Evolutionary conservation across 345 rosid genomes (phyloP).

Genomic region (Lepidium aucheri): DNA sequence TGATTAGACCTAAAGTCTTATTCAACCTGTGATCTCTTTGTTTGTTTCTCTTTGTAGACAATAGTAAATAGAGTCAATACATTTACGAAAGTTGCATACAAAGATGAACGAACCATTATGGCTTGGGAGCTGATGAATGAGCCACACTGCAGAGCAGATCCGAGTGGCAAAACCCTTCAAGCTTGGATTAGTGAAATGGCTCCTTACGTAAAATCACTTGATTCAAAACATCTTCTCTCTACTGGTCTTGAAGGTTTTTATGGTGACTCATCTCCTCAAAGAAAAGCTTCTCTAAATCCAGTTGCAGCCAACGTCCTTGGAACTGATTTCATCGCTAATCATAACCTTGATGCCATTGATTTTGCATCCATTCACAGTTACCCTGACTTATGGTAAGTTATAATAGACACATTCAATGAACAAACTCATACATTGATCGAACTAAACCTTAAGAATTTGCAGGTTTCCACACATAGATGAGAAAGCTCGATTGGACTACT

Average conservation of each 20-base stretch:
- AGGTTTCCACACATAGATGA: constrained; percentile 61
- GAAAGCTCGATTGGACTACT: constrained; percentile 34
- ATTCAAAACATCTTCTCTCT: constrained; percentile 46
- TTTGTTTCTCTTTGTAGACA: constrained; percentile 27
- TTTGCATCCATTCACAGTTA: constrained; percentile 63
- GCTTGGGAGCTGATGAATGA: constrained; percentile 93
- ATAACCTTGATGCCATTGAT: constrained; percentile 44
- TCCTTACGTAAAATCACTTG: constrained; percentile 52
- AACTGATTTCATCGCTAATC: constrained; percentile 65
- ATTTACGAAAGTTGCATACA: constrained; percentile 51
- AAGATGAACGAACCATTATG: constrained; percentile 70
- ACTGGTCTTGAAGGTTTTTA: constrained; percentile 78
- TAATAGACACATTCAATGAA: neutral
- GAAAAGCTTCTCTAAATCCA: constrained; percentile 22
- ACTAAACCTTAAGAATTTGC: neutral
- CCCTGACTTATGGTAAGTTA: constrained; percentile 59
- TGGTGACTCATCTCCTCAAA: constrained; percentile 40
- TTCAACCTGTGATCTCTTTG: neutral
- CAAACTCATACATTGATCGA: neutral
- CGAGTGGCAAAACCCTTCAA: constrained; percentile 45
- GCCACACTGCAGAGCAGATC: constrained; percentile 46
- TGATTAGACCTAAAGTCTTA: no score
- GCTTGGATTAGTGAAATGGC: constrained; percentile 69
- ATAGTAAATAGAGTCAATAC: constrained; percentile 58
- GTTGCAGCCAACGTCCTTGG: constrained; percentile 34